Conservation (phyloP, 2,329 filamentous ascomycete genomes). For the Teratosphaeria destructans region DNA sequence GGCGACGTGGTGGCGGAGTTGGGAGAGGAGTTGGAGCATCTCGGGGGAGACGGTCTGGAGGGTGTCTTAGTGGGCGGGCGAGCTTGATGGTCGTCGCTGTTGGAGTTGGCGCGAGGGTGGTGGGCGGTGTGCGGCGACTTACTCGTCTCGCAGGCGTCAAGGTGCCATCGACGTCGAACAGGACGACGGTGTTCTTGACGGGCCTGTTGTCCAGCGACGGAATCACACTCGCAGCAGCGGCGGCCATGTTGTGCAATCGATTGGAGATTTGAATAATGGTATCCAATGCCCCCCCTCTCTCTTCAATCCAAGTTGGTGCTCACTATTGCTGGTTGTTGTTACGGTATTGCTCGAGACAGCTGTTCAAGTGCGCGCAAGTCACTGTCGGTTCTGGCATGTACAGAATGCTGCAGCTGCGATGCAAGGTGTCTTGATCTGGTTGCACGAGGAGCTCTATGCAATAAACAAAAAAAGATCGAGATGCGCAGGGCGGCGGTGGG, state of each 20-base stretch:
- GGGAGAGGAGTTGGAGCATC: conserved; percentile 70
- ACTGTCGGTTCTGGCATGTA: neutral
- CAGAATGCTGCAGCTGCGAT: neutral
- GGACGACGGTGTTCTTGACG: conserved; percentile 81
- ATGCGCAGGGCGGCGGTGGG: neutral
- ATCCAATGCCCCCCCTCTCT: neutral
- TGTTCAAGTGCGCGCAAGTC: neutral
- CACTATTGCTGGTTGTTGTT: no score
- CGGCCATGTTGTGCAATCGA: conserved; percentile 13
- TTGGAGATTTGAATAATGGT: neutral
- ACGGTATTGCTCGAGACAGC: neutral
- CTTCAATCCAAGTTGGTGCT: neutral
- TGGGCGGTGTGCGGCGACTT: conserved; percentile 21
- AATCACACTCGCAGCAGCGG: conserved; percentile 41
- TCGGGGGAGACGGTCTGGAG: conserved; percentile 54
- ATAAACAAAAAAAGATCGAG: neutral
- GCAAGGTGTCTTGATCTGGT: neutral
- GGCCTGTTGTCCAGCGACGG: conserved; percentile 74
- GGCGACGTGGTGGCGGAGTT: conserved; percentile 74
- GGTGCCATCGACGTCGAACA: conserved; percentile 95
- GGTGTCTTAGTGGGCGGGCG: conserved; percentile 1
- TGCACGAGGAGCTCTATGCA: neutral
- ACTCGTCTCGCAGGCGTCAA: conserved; percentile 74
- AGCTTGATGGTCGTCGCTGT: neutral
- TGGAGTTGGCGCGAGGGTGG: neutral